A percentile compares a stretch with the other conserved stretches of the same genome.
Conservation (phyloP, 306 rosid genomes). For the Castanea crenata region DNA sequence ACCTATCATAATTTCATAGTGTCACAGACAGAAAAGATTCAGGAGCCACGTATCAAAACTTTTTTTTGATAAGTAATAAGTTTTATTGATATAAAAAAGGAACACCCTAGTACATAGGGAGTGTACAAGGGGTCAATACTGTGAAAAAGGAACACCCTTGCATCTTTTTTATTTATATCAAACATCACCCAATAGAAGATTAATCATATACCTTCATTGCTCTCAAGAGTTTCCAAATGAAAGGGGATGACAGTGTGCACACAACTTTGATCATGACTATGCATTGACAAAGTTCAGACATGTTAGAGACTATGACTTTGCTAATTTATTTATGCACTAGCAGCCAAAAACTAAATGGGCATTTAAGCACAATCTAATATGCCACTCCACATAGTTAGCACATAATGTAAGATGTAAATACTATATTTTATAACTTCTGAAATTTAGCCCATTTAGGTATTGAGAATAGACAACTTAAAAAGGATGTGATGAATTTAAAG, state of each 20-base stretch:
- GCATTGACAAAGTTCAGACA: background rate
- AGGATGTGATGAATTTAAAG: background rate
- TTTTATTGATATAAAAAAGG: too few relatives aligned
- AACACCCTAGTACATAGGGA: too few relatives aligned
- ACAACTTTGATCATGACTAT: background rate
- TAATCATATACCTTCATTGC: background rate
- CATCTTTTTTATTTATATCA: background rate
- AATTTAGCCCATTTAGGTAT: background rate
- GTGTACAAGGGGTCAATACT: background rate
- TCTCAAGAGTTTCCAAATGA: background rate
- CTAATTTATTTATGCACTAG: background rate
- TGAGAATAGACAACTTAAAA: background rate
- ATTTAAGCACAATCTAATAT: background rate
- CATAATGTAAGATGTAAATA: background rate
- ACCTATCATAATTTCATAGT: background rate
- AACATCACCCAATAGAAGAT: background rate
- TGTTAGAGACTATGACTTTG: background rate
- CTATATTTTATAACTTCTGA: background rate
- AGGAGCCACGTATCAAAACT: background rate
- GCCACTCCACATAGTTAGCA: background rate
- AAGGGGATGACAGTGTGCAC: background rate
- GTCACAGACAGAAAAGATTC: background rate
- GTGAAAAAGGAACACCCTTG: background rate
- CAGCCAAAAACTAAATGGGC: background rate
- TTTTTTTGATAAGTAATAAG: too few relatives aligned